Evolutionary conservation across 2,329 filamentous ascomycete species (phyloP), one percentile per base, ranked within the genome.

Genomic region (Drechslerella coelobrocha): DNA sequence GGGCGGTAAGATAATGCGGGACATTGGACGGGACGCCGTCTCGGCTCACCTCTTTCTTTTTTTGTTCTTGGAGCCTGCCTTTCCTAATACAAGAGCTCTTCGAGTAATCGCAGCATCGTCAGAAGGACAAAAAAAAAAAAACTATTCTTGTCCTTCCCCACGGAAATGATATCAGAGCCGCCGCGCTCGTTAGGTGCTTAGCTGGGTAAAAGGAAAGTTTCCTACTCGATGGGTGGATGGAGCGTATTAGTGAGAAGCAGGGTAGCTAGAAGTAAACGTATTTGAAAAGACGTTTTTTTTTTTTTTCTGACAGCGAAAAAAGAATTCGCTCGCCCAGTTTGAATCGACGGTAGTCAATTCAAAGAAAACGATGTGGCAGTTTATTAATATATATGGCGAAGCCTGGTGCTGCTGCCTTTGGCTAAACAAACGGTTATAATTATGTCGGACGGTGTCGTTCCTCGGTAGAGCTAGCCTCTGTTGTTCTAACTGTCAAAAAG

Each of bases 1-100:
- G 66, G 66, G 66, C 66, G 66, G 66, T 45, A 71, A 71, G 59
- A 55, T 55, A 17, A 10, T 54, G 59, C 54, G 66, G 66, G 53
- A 61, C 59, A 71, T 71, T 71, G 66, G 66, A 59, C 41, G 47
- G 48, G 19, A 23, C 47, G n/a, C 10, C 52, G 21, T 17, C 34
- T 17, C 24, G 24, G 65, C 66, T 71, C 59, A 63, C 66, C 59
- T 63, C 56, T 29, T 66, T 51, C 23, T 51, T 31, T 31, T 26
- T 27, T 24, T 21, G 9, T 24, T n/a, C 4, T 12, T 31, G 14
- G 14, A 27, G 9, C 47, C 47, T 50, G 6, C 19, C 19, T 45
- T 45, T 45, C 19, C 41, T 23, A 19, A 21, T 19, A 19, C 41
- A n/a, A 62, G 27, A 45, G 26, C 26, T 60, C 17, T 1, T 17